Conservation (phyloP, 805 yeast species). For the Yamadazyma tumulicola region DNA sequence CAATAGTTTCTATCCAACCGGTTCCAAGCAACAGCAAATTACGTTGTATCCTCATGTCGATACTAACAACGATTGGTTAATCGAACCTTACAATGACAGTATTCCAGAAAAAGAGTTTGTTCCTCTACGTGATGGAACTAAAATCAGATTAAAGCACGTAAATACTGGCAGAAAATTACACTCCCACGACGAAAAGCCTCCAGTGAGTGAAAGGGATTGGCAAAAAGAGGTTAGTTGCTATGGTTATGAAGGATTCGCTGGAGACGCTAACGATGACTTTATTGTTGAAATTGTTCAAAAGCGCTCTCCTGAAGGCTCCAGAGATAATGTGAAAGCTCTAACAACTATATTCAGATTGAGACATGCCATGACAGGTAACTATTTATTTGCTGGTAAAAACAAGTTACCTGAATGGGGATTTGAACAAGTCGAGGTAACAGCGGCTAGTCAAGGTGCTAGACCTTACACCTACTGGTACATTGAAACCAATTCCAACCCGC, state of each 20-base stretch:
- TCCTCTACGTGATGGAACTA: slow-evolving; percentile 64
- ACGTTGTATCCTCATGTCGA: slow-evolving; percentile 80
- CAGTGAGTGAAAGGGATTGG: slow-evolving; percentile 76
- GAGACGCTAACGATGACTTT: slow-evolving; percentile 85
- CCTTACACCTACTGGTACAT: slow-evolving; percentile 67
- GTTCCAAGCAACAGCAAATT: slow-evolving; percentile 81
- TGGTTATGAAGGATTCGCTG: slow-evolving; percentile 72
- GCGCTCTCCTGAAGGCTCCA: slow-evolving; percentile 48
- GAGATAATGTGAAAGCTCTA: slow-evolving; percentile 56
- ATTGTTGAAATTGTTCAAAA: slow-evolving; percentile 66
- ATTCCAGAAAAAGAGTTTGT: slow-evolving; percentile 55
- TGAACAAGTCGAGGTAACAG: slow-evolving; percentile 80
- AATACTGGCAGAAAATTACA: slow-evolving; percentile 65
- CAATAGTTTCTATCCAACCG: slow-evolving; percentile 63
- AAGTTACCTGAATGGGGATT: slow-evolving; percentile 82
- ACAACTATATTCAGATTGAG: slow-evolving; percentile 68
- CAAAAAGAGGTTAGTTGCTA: slow-evolving; percentile 78
- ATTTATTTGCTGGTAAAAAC: slow-evolving; percentile 68
- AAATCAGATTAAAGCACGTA: slow-evolving; percentile 63
- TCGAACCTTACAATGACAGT: slow-evolving; percentile 64
- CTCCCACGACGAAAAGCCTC: slow-evolving; percentile 79
- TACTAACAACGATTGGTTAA: slow-evolving; percentile 65
- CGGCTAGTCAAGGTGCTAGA: slow-evolving; percentile 67
- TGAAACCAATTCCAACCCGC: slow-evolving; percentile 62
- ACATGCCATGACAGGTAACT: slow-evolving; percentile 79